A percentile compares a stretch with the other conserved stretches of the same genome.
Conservation (phyloP, 768 basidiomycete genomes). For the Leucocoprinus birnbaumii region DNA sequence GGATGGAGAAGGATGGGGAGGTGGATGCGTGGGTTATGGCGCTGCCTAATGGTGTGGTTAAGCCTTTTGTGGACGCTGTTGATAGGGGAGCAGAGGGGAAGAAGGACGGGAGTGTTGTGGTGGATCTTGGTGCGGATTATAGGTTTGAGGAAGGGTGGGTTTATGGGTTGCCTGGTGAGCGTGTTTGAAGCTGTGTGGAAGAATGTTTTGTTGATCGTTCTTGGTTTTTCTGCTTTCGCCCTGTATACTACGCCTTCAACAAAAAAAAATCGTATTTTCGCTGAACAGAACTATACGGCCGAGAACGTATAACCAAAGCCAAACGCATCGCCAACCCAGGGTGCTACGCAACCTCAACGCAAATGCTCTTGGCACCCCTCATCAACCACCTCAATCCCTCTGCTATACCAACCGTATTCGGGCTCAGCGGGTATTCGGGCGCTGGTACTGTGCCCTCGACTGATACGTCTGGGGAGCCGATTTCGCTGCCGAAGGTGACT, state of each 20-base stretch:
- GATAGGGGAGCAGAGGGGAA: constrained; percentile 70
- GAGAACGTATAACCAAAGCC: constrained; percentile 60
- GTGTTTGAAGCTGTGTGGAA: constrained; percentile 24
- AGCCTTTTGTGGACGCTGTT: constrained; percentile 94
- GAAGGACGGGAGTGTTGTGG: constrained; percentile 66
- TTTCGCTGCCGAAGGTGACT: constrained; percentile 79
- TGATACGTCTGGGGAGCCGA: constrained; percentile 65
- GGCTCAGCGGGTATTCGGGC: constrained; percentile 92
- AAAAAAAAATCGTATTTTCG: background rate
- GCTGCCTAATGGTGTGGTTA: constrained; percentile 94
- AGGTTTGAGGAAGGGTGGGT: constrained; percentile 95
- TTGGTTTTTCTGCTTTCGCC: constrained; percentile 22
- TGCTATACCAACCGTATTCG: constrained; percentile 82
- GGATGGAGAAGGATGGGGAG: constrained; percentile 84
- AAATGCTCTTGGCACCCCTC: constrained; percentile 89
- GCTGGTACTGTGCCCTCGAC: constrained; percentile 82
- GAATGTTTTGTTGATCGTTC: constrained; percentile 26
- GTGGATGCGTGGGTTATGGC: constrained; percentile 99
- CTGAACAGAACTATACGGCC: constrained; percentile 79
- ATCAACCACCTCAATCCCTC: constrained; percentile 62
- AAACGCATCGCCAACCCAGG: constrained; percentile 96
- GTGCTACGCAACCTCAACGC: constrained; percentile 92
- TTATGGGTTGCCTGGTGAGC: constrained; percentile 98
- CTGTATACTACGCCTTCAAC: constrained; percentile 12
- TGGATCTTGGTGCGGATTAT: constrained; percentile 94